Evolutionary conservation across 495 filamentous ascomycete genomes (phyloP).

Genomic region (Emericellopsis terricola): DNA sequence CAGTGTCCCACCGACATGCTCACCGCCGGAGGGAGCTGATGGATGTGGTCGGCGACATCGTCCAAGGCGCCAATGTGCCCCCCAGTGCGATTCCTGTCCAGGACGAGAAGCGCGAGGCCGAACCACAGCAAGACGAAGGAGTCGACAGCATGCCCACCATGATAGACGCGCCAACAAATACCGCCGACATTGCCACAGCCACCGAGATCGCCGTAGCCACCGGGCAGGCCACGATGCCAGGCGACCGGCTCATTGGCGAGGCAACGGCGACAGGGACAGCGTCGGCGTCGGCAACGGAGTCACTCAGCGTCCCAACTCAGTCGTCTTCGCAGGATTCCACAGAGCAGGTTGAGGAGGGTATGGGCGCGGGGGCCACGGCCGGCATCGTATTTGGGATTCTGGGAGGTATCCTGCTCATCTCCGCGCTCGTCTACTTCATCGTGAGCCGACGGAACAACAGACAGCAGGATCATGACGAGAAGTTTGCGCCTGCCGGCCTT

Average conservation of each 20-base stretch:
- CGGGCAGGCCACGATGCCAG: background rate
- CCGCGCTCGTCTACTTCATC: conserved; percentile 43
- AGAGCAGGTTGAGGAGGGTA: conserved; percentile 8
- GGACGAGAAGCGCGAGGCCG: no score
- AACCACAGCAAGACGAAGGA: no score
- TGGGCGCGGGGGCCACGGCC: conserved; percentile 54
- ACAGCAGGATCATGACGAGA: conserved; percentile 37
- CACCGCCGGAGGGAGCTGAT: conserved; percentile 1
- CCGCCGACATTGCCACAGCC: background rate
- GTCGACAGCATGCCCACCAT: no score
- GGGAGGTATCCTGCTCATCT: conserved; percentile 40
- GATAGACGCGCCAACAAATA: background rate
- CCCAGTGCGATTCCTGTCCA: no score
- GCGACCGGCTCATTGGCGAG: no score
- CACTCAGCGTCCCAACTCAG: no score
- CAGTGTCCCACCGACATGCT: background rate
- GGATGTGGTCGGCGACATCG: background rate
- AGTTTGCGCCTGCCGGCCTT: conserved; percentile 16
- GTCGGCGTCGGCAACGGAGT: no score
- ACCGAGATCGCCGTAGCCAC: background rate
- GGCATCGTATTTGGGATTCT: conserved; percentile 70
- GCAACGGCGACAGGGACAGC: no score
- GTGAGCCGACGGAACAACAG: conserved; percentile 44
- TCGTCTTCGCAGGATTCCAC: no score
- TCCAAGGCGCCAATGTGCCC: conserved; percentile 1